A percentile compares a stretch with the other conserved stretches of the same genome.
Evolutionary conservation across 2,329 filamentous ascomycete genomes (phyloP).

Genomic region (Fusarium paranaense): DNA sequence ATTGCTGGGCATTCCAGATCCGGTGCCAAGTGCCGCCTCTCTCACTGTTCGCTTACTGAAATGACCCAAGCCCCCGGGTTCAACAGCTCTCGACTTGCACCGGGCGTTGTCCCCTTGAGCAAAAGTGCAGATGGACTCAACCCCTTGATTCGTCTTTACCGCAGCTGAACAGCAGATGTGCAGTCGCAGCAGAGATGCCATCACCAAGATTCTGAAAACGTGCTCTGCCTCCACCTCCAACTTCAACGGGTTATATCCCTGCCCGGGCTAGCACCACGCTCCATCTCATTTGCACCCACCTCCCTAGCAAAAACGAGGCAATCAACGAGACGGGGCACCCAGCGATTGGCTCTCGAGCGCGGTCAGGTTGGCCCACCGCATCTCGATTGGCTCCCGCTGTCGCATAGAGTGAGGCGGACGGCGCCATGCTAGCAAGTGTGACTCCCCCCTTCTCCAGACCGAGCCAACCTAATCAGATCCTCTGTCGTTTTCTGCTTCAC

Average conservation of each 20-base stretch:
- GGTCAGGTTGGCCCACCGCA: slow-evolving; percentile 36
- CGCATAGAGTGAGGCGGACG: slow-evolving; percentile 45
- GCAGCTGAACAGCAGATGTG: slow-evolving; percentile 11
- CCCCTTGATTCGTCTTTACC: not conserved
- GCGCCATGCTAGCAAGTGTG: slow-evolving; percentile 15
- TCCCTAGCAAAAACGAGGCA: slow-evolving; percentile 44
- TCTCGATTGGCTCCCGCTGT: slow-evolving; percentile 42
- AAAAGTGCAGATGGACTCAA: not conserved
- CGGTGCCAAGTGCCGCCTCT: slow-evolving; percentile 14
- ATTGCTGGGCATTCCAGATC: slow-evolving; percentile 8
- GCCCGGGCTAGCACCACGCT: slow-evolving; percentile 18
- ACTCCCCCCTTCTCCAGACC: slow-evolving; percentile 15
- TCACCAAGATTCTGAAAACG: slow-evolving; percentile 22
- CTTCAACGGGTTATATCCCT: slow-evolving; percentile 31
- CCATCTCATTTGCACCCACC: slow-evolving; percentile 39
- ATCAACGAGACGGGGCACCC: slow-evolving; percentile 40
- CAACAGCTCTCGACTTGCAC: not conserved
- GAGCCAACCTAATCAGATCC: slow-evolving; percentile 6
- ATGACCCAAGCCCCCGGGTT: not conserved
- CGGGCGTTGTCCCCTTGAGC: not conserved
- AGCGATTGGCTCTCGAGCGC: slow-evolving; percentile 41
- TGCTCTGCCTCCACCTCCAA: slow-evolving; percentile 16
- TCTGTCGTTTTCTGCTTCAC: slow-evolving; percentile 2
- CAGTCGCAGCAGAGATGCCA: slow-evolving; percentile 20
- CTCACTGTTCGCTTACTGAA: not conserved